Conservation (phyloP, 345 rosid species). For the Reutealis trisperma region DNA sequence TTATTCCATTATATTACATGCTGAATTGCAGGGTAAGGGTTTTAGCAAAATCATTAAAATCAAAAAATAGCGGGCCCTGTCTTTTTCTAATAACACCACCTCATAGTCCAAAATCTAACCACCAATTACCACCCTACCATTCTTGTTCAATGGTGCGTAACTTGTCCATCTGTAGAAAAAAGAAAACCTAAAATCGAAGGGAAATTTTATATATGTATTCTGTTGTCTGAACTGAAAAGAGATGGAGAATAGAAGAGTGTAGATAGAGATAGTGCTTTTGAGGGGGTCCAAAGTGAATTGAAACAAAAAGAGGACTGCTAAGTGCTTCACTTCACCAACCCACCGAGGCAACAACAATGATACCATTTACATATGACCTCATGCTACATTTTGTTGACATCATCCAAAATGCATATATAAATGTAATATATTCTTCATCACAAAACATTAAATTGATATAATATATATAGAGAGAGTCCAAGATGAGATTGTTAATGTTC, state of each 20-base stretch:
- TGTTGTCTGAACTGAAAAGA: too few relatives aligned
- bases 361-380: neutral
- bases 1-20: neutral
- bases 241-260: neutral
- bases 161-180: neutral
- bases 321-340: constrained; percentile 10
- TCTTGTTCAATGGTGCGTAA: neutral
- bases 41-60: too few relatives aligned
- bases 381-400: constrained; percentile 2
- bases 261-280: neutral
- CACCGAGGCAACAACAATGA: constrained; percentile 1
- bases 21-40: neutral
- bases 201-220: too few relatives aligned
- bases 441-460: too few relatives aligned
- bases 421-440: neutral
- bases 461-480: too few relatives aligned
- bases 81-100: neutral
- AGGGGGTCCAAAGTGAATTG: neutral
- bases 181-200: too few relatives aligned
- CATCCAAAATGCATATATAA: neutral
- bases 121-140: neutral
- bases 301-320: neutral
- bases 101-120: neutral
- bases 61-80: neutral
- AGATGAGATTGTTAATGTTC: too few relatives aligned